Conservation (phyloP, 148 eudicot genomes). For the Rhododendron simsii region DNA sequence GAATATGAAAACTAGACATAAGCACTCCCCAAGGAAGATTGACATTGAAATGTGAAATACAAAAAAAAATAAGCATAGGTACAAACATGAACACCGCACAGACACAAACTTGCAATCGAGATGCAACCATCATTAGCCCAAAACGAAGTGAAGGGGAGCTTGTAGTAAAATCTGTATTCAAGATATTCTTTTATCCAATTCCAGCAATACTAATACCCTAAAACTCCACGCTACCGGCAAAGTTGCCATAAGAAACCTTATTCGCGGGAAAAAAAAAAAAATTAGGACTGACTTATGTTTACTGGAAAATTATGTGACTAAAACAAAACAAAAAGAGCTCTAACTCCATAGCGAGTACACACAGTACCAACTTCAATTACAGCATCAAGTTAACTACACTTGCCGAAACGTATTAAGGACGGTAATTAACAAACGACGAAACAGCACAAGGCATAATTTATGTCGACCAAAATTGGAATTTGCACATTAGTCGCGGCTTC, state of each 20-base stretch:
- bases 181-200: background rate
- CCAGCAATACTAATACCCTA: background rate
- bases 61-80: background rate
- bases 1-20: background rate
- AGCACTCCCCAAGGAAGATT: background rate
- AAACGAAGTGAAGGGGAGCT: background rate
- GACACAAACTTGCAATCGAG: background rate
- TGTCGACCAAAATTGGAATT: background rate
- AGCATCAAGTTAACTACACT: background rate
- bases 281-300: background rate
- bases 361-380: background rate
- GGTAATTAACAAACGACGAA: background rate
- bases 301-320: background rate
- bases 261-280: background rate
- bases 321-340: background rate
- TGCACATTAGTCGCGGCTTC: background rate
- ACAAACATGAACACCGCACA: background rate
- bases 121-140: background rate
- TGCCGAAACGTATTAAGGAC: background rate
- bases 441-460: background rate
- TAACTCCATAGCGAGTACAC: background rate
- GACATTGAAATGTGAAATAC: background rate
- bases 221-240: background rate
- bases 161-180: background rate
- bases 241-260: background rate